Base-by-base conservation (phyloP, 257 asterid species). In the Solanum corneliomulleri region DNA sequence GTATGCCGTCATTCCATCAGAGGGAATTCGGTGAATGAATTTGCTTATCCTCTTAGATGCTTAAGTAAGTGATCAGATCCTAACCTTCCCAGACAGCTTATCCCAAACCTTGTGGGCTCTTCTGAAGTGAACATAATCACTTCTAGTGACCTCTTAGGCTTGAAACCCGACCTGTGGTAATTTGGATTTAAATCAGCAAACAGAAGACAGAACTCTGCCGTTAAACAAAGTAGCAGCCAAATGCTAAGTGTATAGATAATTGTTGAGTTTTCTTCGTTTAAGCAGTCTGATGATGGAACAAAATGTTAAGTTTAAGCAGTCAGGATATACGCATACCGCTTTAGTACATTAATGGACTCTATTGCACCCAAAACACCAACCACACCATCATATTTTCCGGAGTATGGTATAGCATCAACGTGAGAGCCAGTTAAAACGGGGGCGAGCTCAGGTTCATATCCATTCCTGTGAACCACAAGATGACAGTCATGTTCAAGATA, bases 71-170 rank as follows among this genome's bases (percentile, higher is more conserved):
- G 21, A 47, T 49, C 71, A 29, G 82, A 8, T 66, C 58, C 84
- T 86, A 88, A 96, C 99, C 99, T 97, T 93, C 99, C 99, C 87
- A 97, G 91, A 89, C 99, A 97, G 94, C 98, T 89, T 87, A 97
- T 95, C 41, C 99, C 99, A 42, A 95, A 97, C 85, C 99, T 93
- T 7, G 99, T 97, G 81, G 99, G 99, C 94, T 97, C 99, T 91
- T 97, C 99, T 56, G 99, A 97, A 74, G 99, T 95, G 89, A 97
- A 97, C 98, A 94, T 94, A 91, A 97, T 94, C 89, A 97, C 99
- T 91, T 97, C 99, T 75, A 97, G 76, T 27, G 98, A 93, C 89
- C 99, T 92, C 92, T 91, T 95, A 72, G 99, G 99, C 92, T 91
- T 94, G 90, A 97, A 95, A 21, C 98, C 98, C 25, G 90, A 93